phyloP scores from a whole-genome alignment of 2,329 filamentous ascomycete species.

The Beauveria australis region DNA sequence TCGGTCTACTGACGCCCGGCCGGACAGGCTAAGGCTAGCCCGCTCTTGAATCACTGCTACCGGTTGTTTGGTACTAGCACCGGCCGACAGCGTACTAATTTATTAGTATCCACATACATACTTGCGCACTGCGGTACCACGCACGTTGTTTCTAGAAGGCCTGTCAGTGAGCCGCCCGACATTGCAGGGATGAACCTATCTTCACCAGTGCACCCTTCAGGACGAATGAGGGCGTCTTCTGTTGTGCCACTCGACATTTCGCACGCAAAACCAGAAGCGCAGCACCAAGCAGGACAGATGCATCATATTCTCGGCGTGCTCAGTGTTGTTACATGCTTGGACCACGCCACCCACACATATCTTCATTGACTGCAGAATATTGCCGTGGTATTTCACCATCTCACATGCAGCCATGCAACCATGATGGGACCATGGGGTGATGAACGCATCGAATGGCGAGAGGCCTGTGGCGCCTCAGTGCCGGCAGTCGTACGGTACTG shows the following conservation, averaged over 20 bases:
- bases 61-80: too few species aligned
- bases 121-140: not conserved
- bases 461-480: not conserved
- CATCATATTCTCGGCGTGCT: not conserved
- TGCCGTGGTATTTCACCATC: conserved; percentile 6
- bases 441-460: not conserved
- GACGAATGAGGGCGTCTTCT: not conserved
- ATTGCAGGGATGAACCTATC: not conserved
- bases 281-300: not conserved
- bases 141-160: not conserved
- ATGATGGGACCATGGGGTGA: conserved; percentile 2
- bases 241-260: not conserved
- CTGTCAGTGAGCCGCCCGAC: not conserved
- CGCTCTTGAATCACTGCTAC: too few species aligned
- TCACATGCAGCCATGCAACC: not conserved
- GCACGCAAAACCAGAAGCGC: not conserved
- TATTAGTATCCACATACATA: not conserved
- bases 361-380: not conserved
- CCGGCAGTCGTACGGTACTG: not conserved
- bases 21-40: too few species aligned
- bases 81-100: too few species aligned
- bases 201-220: too few species aligned
- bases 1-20: too few species aligned
- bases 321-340: not conserved
- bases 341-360: not conserved